Evolutionary conservation across 2,329 filamentous ascomycete genomes (phyloP), one percentile per base, ranked within the genome.

Genomic region (Microcyclospora tardicrescens): DNA sequence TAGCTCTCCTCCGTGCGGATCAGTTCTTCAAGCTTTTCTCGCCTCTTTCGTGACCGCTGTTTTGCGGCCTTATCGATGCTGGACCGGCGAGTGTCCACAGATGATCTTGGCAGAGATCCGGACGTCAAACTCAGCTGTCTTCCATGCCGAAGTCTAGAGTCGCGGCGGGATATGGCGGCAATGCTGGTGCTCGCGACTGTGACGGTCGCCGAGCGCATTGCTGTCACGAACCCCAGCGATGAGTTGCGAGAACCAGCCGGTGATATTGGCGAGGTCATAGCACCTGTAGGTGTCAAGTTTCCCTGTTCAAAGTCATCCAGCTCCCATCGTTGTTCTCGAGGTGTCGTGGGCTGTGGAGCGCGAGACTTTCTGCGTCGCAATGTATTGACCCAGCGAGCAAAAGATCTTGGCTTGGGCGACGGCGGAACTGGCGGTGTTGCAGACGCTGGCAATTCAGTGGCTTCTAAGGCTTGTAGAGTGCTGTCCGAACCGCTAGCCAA

Each of bases 1-100:
- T 96, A 96, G 52, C 80, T 77, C 56, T 91, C 82, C 59, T 96
- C 91, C 0, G 87, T 93, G 40, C 65, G 73, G 43, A 95, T 76
- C 36, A 96, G 66, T 61, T 96, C 91, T 55, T 91, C 83, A 28
- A 96, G 62, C 30, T 93, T 77, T 44, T 79, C 77, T 11, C 84
- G 76, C 43, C 91, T 75, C 52, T 86, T 81, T 14, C 82, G 61
- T 2, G 84, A 75, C 38, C 87, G 75, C 47, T 78, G 73, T 32
- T 73, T 72, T n/a, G 81, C 78, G 24, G 71, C 77, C 41, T 79
- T 72, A 48, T 94, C 85, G 10, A 78, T 57, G 10, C 65, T 56
- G 12, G 64, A 62, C 10, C 61, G 66, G 13, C 66, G 57, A 2
- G 58, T 75, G 33, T 84, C 81, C 6, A 71, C 63, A 2, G 75